Evolutionary conservation across 495 filamentous ascomycete species (phyloP).

Genomic region (Penicillium argentinense): DNA sequence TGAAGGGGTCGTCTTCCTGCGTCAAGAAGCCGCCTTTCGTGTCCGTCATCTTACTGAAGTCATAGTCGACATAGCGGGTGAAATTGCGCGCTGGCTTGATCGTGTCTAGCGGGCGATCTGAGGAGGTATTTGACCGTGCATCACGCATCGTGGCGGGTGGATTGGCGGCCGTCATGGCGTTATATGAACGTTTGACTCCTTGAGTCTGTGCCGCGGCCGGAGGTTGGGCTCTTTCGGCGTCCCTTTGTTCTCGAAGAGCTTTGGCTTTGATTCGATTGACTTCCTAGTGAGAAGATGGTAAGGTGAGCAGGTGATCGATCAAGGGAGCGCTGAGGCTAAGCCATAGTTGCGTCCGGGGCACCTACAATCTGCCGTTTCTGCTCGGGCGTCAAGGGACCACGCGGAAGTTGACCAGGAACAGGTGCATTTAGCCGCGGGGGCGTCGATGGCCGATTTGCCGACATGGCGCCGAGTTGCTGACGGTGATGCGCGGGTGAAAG

Average conservation of each 20-base stretch:
- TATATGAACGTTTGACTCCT: constrained; percentile 61
- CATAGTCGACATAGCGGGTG: constrained; percentile 91
- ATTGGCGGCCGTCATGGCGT: constrained; percentile 59
- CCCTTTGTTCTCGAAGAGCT: constrained; percentile 71
- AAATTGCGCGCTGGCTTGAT: constrained; percentile 80
- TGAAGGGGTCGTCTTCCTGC: constrained; percentile 84
- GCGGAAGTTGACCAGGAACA: constrained; percentile 40
- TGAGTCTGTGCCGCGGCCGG: constrained; percentile 25
- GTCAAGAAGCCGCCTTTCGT: constrained; percentile 94
- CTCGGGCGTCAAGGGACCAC: constrained; percentile 69
- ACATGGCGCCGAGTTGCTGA: constrained; percentile 16
- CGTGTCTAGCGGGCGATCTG: constrained; percentile 46
- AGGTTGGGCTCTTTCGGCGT: constrained; percentile 51
- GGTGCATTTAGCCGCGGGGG: constrained; percentile 51
- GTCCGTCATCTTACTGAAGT: constrained; percentile 96
- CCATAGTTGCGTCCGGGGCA: constrained; percentile 2
- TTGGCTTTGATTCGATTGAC: constrained; percentile 89
- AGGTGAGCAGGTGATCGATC: neutral
- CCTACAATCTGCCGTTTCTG: constrained; percentile 68
- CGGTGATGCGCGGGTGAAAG: neutral
- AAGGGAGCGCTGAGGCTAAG: too few species aligned
- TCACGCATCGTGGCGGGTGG: constrained; percentile 67
- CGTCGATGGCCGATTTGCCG: constrained; percentile 54
- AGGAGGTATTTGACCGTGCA: constrained; percentile 44
- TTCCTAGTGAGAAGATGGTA: constrained; percentile 57